Evolutionary conservation across 1,284 basidiomycete species (phyloP).

Genomic region (Cutaneotrichosporon sp.): DNA sequence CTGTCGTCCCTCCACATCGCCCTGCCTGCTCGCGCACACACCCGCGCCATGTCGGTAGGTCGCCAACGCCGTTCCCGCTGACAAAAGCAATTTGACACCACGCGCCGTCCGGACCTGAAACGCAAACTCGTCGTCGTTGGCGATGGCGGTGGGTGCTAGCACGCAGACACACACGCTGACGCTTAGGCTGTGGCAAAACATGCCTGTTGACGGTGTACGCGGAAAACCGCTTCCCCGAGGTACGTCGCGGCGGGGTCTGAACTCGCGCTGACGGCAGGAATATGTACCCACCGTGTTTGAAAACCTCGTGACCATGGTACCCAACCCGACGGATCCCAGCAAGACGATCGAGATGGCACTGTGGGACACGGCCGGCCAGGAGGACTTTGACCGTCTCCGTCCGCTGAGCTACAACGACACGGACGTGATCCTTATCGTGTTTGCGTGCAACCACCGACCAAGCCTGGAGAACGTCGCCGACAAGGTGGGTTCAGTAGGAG

Average conservation of each 20-base stretch:
- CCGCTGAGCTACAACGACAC: conserved; percentile 94
- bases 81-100: conserved; percentile 6
- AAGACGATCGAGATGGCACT: conserved; percentile 89
- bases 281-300: conserved; percentile 99
- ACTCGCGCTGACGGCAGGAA: conserved; percentile 54
- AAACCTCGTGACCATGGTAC: conserved; percentile 87
- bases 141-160: conserved; percentile 38
- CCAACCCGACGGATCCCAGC: conserved; percentile 62
- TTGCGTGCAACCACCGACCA: conserved; percentile 94
- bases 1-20: not conserved
- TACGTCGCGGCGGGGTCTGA: conserved; percentile 39
- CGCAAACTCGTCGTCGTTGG: conserved; percentile 81
- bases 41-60: not conserved
- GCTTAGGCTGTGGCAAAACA: conserved; percentile 57
- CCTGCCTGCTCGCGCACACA: not conserved
- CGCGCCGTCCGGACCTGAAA: conserved; percentile 66
- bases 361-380: conserved; percentile 98
- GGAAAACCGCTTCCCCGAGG: conserved; percentile 96
- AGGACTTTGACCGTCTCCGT: conserved; percentile 92
- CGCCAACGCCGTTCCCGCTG: not conserved
- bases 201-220: conserved; percentile 62
- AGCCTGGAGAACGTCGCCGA: conserved; percentile 91
- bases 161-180: not conserved
- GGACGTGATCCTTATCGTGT: conserved; percentile 94
- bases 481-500: conserved; percentile 41